Base-by-base conservation (phyloP, 192 early-diverging fungal species). In the Pilobolus umbonatus region DNA sequence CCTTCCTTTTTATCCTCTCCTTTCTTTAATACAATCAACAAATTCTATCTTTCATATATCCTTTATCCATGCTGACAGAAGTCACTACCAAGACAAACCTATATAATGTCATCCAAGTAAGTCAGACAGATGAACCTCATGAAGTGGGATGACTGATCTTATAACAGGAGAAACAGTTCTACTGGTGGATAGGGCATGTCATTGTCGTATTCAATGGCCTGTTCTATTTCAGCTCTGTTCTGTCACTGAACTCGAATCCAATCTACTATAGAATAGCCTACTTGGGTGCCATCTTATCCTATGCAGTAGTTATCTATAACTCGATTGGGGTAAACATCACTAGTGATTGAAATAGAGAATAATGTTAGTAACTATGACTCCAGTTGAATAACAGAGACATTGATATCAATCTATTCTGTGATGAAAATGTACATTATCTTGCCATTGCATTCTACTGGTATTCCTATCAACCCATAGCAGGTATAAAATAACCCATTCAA, bases 381-480 rank as follows among this genome's bases (percentile, higher is more conserved):
- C 29, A 49, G 47, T 22, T 49, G 12, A 49, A 22, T 28, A 28
- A 28, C 25, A 49, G 29, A 22, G 47, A 28, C 8, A 24, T 54
- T 19, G 31, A 31, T 54, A 22, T 34, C 1, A 36, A 50, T 34
- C 25, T 90, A 26, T 66, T 88, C 45, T 64, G 69, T 49, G 86
- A 91, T 67, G 89, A 92, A 64, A 90, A 92, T 60, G 70, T 80
- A 7, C 86, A 87, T 58, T 92, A 92, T 63, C 66, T 89, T 19
- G 51, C 80, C 24, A 64, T 90, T 42, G 85, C 88, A 7, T 62
- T 88, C 44, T 76, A 85, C 39, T 92, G 88, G 88, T 75, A 71
- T 51, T 69, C 78, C 21, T 76, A 78, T 22, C 73, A 76, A 25
- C 89, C 89, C 29, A 72, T 90, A 22, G 60, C 77, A 49, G 83